Evolutionary conservation across 75 land plant genomes (phyloP), one percentile per base, ranked within the genome.

Genomic region (Sequoiadendron giganteum): DNA sequence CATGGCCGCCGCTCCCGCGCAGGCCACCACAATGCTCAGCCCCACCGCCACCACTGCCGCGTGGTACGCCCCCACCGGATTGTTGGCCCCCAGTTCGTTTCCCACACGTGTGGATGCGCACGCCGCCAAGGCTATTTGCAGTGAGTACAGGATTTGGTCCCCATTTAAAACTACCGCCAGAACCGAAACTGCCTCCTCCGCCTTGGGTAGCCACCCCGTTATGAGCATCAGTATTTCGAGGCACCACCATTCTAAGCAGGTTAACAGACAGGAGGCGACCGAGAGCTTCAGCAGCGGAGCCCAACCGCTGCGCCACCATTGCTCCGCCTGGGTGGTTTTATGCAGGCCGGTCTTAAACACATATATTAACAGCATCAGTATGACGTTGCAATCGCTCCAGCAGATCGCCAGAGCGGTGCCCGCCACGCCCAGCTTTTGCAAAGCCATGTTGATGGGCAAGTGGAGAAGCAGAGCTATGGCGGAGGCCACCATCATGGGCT

Each of bases 221-320:
- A 97, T 88, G 79, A 97, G 87, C 65, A 95, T 91, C n/a, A 95
- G 78, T 3, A 94, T 95, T 93, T 97, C 97, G 70, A 90, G 93
- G 90, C 96, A 95, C 96, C 99, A 97, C 95, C 97, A 96, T 77
- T 97, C 99, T 32, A 97, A 90, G 90, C 99, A 97, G 1, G 95
- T 92, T 85, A 93, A 93, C 49, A 95, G 85, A 91, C 97, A 97
- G 40, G 93, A 93, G 0, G 96, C 92, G 0, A 89, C 94, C 21
- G 89, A 65, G 0, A 95, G 90, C 82, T 87, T 89, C 21, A 95
- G 43, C 32, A 97, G 87, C 16, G 77, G 85, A 3, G 75, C 36
- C 99, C 99, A 97, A 32, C 93, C 93, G 0, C 10, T 1, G 19
- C 68, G 19, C 80, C 70, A 89, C 96, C 97, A 97, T 11, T 95